Base-by-base conservation (phyloP, 2,329 filamentous ascomycete species). In the Arthroderma uncinatum region DNA sequence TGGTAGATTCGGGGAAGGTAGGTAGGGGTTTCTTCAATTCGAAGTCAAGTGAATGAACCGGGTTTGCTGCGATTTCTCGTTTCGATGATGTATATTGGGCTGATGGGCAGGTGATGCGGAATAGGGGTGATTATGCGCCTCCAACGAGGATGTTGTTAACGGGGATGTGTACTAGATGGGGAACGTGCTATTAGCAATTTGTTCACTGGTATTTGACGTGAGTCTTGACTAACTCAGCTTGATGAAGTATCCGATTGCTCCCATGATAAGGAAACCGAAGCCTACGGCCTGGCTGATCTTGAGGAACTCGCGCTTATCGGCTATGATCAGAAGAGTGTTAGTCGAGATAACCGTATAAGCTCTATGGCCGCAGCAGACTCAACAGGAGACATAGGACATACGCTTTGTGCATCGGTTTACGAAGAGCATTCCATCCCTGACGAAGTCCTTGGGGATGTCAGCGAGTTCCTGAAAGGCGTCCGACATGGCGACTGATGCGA, bases 201-300 rank as follows among this genome's bases (percentile, higher is more conserved):
- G 6, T 19, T 2, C 19, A 14, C 28, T 50, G 21, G 2, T 23
- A 6, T 36, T 53, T 7, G 9, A 30, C 16, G 1, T 37, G 44
- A 28, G 10, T 16, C 47, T 16, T 7, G 23, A 72, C 77, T 62
- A 66, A 81, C 79, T 81, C 69, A 82, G 70, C 72, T 82, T 82
- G 62, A 82, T 78, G 57, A 82, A 74, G 69, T 82, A 82, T 59
- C 79, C 79, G 63, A 81, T 82, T 53, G 78, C 76, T 62, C 78
- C 78, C 79, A 82, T 82, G 60, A 82, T 78, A 56, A 82, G 67
- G 69, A 82, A 82, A 2, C 79, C 79, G 67, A 81, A 78, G 62
- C 79, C 79, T 54, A 82, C 79, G 55, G 79, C 79, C 70, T 82
- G 79, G 62, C 76, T 78, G 67, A 82, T 82, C 69, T 81, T 81